A percentile compares a stretch with the other conserved stretches of the same genome.
phyloP scores from a whole-genome alignment of 2,329 filamentous ascomycete genomes.

The Chrysosporium queenslandicum region DNA sequence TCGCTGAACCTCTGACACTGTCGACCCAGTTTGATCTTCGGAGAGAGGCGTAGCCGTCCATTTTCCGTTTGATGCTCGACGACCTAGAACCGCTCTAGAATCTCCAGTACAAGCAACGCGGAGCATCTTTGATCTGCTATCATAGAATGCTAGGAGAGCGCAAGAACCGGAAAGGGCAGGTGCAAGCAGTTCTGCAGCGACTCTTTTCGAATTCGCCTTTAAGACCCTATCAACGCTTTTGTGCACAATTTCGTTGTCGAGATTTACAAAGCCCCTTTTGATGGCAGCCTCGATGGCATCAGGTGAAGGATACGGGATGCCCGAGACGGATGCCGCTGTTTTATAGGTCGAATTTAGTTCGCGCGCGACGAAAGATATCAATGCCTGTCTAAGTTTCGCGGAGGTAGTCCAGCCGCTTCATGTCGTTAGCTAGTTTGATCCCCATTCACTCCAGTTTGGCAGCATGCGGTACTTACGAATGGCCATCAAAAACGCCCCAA shows the following conservation, averaged over 20 bases:
- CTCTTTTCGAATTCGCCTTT: slow-evolving; percentile 77
- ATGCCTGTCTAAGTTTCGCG: slow-evolving; percentile 80
- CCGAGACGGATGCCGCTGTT: slow-evolving; percentile 49
- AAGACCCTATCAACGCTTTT: slow-evolving; percentile 85
- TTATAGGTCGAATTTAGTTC: slow-evolving; percentile 92
- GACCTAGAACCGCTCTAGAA: slow-evolving; percentile 85
- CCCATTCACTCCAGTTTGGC: not conserved
- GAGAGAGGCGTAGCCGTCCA: slow-evolving; percentile 88
- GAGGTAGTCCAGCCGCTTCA: slow-evolving; percentile 91
- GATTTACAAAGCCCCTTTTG: slow-evolving; percentile 75
- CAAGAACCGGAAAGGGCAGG: slow-evolving; percentile 96
- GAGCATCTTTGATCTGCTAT: slow-evolving; percentile 73
- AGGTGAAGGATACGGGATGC: slow-evolving; percentile 55
- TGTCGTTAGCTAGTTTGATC: slow-evolving; percentile 16
- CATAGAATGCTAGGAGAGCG: slow-evolving; percentile 91
- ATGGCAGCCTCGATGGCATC: slow-evolving; percentile 83
- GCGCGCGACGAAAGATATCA: slow-evolving; percentile 85
- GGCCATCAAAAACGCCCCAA: slow-evolving; percentile 97
- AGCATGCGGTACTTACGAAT: slow-evolving; percentile 54
- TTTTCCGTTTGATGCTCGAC: slow-evolving; percentile 66
- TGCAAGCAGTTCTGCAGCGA: slow-evolving; percentile 81
- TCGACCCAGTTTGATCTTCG: slow-evolving; percentile 86
- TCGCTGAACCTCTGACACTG: slow-evolving; percentile 70
- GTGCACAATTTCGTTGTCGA: slow-evolving; percentile 91
- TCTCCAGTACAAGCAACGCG: slow-evolving; percentile 95